These are phyloP conservation scores for Coleophoma eucalyptorum DNA, from an alignment of 2,329 filamentous ascomycete species.

Conservation along the genomic window DNA sequence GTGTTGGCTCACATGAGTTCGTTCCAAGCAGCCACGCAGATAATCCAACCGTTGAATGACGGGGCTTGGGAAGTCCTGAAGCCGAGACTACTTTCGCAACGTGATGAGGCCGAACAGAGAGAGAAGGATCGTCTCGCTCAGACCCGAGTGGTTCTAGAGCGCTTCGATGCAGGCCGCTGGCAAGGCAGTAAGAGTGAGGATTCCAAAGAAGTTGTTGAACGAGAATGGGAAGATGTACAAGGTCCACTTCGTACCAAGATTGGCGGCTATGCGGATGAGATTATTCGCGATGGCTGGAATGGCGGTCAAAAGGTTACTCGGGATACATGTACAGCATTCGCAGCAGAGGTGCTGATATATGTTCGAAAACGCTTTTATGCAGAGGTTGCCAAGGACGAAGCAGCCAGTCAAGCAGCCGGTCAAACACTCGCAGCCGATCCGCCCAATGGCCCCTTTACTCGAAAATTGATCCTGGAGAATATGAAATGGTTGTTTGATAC, in stretches of 20 bases:
- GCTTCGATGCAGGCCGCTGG: conserved; percentile 23
- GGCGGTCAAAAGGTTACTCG: conserved; percentile 59
- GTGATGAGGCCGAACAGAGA: conserved; percentile 58
- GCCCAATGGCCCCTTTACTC: conserved; percentile 48
- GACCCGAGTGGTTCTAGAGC: conserved; percentile 32
- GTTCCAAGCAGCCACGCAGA: conserved; percentile 70
- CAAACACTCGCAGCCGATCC: conserved; percentile 42
- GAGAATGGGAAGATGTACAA: conserved; percentile 69
- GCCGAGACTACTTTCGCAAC: conserved; percentile 63
- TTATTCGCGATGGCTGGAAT: conserved; percentile 63
- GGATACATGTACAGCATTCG: conserved; percentile 64
- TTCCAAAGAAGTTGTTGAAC: conserved; percentile 56
- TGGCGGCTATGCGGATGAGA: conserved; percentile 64
- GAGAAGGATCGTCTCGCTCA: conserved; percentile 37
- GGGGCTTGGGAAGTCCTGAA: conserved; percentile 66
- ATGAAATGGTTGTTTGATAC: conserved; percentile 84
- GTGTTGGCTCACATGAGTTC: conserved; percentile 67
- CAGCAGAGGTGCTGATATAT: conserved; percentile 65
- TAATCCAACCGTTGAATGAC: conserved; percentile 64
- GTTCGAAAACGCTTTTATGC: conserved; percentile 65
- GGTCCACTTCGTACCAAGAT: conserved; percentile 63
- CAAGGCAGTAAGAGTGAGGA: conserved; percentile 36
- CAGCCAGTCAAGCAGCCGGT: conserved; percentile 41
- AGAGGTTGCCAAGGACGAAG: conserved; percentile 50
- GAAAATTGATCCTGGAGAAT: conserved; percentile 71